Evolutionary conservation across 257 asterid genomes (phyloP), one percentile per base, ranked within the genome.

Genomic region (Asclepias syriaca): DNA sequence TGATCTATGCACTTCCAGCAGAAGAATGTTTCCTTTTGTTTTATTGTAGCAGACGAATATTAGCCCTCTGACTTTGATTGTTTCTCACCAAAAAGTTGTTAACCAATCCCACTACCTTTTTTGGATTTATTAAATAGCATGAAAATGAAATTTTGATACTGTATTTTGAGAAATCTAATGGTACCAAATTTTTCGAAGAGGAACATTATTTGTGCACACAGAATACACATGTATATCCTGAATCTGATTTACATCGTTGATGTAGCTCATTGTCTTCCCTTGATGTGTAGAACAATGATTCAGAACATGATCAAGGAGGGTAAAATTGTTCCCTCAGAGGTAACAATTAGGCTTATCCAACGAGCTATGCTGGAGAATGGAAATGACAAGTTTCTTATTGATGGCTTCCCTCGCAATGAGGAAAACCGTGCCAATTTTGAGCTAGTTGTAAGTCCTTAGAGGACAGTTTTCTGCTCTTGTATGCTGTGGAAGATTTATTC

Each of bases 351-450:
- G 85, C 97, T 93, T 71, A 91, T 88, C 64, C 84, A 86, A 77
- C 84, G 80, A 79, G 97, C 97, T 70, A 93, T 93, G 72, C 70
- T 71, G 72, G 96, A 88, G 85, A 84, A 60, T 63, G 89, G 72
- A 63, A 90, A 93, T 46, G 95, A 90, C 81, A 93, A 93, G 73
- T 93, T 90, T 83, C 97, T 90, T n/a, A 90, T 93, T 75, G 98
- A 93, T 78, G 98, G 98, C 13, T 90, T 93, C 79, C 98, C 97
- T 66, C 96, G 98, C 61, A 90, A 90, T 74, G 97, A 93, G 87
- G 97, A 93, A 84, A 93, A 93, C 67, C 96, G 96, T 74, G 91
- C 91, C 59, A 89, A 92, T 53, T 93, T 93, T 82, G 98, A 90
- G 86, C 68, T 79, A 59, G 93, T 87, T 11, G 96, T 90, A 83